A percentile compares a stretch with the other conserved stretches of the same genome.
Conservation (phyloP, 805 yeast species). For the Metschnikowia reukaufii region DNA sequence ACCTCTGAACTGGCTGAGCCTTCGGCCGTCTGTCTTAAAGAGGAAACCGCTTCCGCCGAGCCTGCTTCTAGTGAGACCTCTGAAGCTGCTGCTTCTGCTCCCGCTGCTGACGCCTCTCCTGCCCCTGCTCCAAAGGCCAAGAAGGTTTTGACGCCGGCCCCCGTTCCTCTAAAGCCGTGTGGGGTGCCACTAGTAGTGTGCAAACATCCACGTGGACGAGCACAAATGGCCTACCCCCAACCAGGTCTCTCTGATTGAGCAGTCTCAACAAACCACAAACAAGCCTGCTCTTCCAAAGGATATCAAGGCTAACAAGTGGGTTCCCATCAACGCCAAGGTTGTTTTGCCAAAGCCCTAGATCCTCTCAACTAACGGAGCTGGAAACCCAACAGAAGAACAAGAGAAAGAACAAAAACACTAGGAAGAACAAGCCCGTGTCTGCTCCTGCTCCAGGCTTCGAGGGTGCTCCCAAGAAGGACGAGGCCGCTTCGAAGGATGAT, state of each 20-base stretch:
- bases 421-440: conserved; percentile 17
- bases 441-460: conserved; percentile 11
- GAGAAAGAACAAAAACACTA: conserved; percentile 26
- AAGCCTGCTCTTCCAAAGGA: conserved; percentile 26
- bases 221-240: conserved; percentile 47
- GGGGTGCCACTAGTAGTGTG: conserved; percentile 34
- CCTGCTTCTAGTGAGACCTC: conserved; percentile 7
- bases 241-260: conserved; percentile 23
- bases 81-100: conserved; percentile 6
- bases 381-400: conserved; percentile 26
- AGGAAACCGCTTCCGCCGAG: conserved; percentile 10
- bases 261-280: conserved; percentile 16
- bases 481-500: conserved; percentile 12
- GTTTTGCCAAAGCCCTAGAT: conserved; percentile 40
- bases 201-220: conserved; percentile 35
- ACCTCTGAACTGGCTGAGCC: conserved; percentile 1
- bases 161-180: conserved; percentile 43
- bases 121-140: conserved; percentile 22
- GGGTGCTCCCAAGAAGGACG: conserved; percentile 13
- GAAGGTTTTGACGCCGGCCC: conserved; percentile 45
- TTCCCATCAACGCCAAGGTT: conserved; percentile 45
- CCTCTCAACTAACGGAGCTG: conserved; percentile 20
- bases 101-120: conserved; percentile 12
- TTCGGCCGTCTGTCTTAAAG: conserved; percentile 6
- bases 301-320: conserved; percentile 47